A percentile compares a stretch with the other conserved stretches of the same genome.
Evolutionary conservation across 1,284 basidiomycete species (phyloP).

Genomic region (Hortiboletus rubellus): DNA sequence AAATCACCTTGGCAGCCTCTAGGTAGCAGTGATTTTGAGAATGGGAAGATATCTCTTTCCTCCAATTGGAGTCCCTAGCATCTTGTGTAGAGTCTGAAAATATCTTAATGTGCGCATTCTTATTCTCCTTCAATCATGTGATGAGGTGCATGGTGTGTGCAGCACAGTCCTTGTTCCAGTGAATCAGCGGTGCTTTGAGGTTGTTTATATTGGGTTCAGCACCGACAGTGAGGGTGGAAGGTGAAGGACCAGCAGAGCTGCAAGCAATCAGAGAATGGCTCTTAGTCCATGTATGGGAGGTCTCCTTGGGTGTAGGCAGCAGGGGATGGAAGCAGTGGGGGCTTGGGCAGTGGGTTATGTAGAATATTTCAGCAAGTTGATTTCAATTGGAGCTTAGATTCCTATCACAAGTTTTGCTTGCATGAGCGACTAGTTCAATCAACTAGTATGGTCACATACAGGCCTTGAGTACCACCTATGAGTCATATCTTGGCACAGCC

Average conservation of each 20-base stretch:
- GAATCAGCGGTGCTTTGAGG: background rate
- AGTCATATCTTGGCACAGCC: too few relatives aligned
- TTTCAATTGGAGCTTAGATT: too few relatives aligned
- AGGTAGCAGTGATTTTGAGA: background rate
- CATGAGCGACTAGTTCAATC: too few relatives aligned
- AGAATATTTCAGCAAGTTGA: too few relatives aligned
- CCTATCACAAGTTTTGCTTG: too few relatives aligned
- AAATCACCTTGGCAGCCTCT: background rate
- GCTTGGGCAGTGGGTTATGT: too few relatives aligned
- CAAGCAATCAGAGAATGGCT: background rate
- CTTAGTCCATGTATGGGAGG: background rate
- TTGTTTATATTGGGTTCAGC: background rate
- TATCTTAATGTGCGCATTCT: background rate
- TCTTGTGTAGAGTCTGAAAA: background rate
- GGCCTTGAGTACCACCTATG: too few relatives aligned
- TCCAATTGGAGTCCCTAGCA: background rate
- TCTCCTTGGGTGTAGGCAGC: too few relatives aligned
- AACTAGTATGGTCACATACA: too few relatives aligned
- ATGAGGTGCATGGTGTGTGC: background rate
- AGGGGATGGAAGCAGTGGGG: too few relatives aligned
- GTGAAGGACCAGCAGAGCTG: background rate
- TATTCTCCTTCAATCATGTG: background rate
- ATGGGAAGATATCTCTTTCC: background rate
- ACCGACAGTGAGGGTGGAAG: background rate
- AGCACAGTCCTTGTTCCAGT: constrained; percentile 1